Evolutionary conservation across 345 rosid species (phyloP).

Genomic region (Physaria fendleri): DNA sequence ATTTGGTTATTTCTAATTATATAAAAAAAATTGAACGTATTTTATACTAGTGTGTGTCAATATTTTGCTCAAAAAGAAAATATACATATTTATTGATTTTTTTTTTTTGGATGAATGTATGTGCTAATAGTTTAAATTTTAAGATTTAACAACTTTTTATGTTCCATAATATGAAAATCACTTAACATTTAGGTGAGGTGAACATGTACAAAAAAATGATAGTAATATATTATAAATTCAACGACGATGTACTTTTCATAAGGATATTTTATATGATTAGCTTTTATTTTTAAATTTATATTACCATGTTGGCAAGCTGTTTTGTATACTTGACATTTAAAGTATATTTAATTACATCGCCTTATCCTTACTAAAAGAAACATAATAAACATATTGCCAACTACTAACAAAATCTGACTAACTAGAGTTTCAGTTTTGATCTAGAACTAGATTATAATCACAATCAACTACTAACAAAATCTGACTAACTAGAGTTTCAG

Average conservation of each 20-base stretch:
- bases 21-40: too few relatives aligned
- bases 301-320: background rate
- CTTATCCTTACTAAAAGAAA: background rate
- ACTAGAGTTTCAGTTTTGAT: too few relatives aligned
- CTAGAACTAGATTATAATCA: too few relatives aligned
- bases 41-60: too few relatives aligned
- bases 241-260: too few relatives aligned
- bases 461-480: background rate
- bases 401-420: background rate
- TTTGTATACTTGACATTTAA: background rate
- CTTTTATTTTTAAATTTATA: background rate
- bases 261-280: too few relatives aligned
- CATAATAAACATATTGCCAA: background rate
- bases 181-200: background rate
- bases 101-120: background rate
- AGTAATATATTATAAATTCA: background rate
- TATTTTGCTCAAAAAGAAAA: too few relatives aligned
- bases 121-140: background rate
- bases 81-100: too few relatives aligned
- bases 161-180: too few relatives aligned
- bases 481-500: too few relatives aligned
- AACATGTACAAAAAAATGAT: background rate
- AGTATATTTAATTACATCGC: background rate
- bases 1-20: too few relatives aligned
- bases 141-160: background rate